Evolutionary conservation across 257 asterid species (phyloP), one percentile per base, ranked within the genome.

Genomic region (Solanum chiquidenum): DNA sequence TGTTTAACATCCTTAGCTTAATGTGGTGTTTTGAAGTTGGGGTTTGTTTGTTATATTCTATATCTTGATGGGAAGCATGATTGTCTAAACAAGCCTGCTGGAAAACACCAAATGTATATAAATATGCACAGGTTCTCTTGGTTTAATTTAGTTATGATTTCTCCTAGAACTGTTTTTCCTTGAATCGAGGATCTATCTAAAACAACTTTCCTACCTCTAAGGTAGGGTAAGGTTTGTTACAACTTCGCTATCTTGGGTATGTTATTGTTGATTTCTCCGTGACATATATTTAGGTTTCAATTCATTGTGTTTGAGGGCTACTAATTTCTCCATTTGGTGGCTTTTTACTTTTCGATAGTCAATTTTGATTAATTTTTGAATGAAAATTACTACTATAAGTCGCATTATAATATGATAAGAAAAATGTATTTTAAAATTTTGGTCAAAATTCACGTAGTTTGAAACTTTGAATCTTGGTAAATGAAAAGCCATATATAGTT

Each of bases 41-140:
- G 87, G 62, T 42, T 88, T 83, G 83, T 35, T 86, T 44, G 75
- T 87, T 60, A 27, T 86, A 33, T 33, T 33, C 1, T 29, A 29
- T 86, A 88, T 85, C 86, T 66, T 58, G 83, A 76, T 74, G 92
- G 85, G 86, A 86, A 76, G 71, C 87, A 88, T 60, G 88, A 64
- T 76, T 12, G 76, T 77, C 69, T 88, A 88, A 58, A 73, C 89
- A 66, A 74, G 83, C 89, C 88, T 90, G 68, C 34, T 74, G 83
- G 86, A 83, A 55, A 73, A 86, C 18, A 58, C 31, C 84, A 49
- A 77, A 73, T 38, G 38, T 52, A 55, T 44, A 42, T 66, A 25
- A 37, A 34, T 23, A 14, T 85, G 87, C 69, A 62, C 33, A 62
- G 1, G 64, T n/a, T 31, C 29, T 68, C 87, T 33, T 38, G 27